A percentile compares a stretch with the other conserved stretches of the same genome.
Evolutionary conservation across 208 protist species (phyloP).

Genomic region (Trypanosoma vivax): DNA sequence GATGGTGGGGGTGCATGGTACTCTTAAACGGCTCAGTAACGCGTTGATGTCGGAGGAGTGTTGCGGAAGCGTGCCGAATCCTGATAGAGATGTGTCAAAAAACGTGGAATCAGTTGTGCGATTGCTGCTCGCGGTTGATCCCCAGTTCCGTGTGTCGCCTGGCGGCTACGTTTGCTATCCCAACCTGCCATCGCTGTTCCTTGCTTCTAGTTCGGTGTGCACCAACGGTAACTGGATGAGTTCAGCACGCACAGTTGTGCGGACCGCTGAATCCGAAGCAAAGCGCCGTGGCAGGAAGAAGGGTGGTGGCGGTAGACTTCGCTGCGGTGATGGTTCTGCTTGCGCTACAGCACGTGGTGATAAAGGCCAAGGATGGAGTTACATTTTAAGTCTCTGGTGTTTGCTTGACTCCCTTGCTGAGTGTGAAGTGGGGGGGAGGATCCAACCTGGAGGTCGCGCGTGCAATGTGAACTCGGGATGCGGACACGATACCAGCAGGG

Average conservation of each 20-base stretch:
- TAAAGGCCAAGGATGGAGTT: constrained; percentile 2
- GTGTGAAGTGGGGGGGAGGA: background rate
- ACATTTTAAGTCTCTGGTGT: constrained; percentile 21
- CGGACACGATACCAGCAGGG: background rate
- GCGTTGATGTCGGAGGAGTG: background rate
- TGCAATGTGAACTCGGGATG: too few species aligned
- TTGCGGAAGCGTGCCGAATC: background rate
- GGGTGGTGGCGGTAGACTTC: background rate
- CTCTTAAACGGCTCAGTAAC: background rate
- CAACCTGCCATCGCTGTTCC: constrained; percentile 38
- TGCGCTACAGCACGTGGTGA: background rate
- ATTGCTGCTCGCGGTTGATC: constrained; percentile 42
- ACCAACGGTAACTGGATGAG: constrained; percentile 8
- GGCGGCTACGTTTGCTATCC: constrained; percentile 54
- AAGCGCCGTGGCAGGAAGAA: background rate
- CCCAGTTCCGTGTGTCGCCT: constrained; percentile 47
- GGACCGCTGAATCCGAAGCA: background rate
- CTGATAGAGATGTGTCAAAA: background rate
- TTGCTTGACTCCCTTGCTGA: constrained; percentile 17
- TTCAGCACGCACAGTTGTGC: constrained; percentile 1
- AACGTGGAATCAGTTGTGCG: constrained; percentile 28
- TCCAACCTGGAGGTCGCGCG: background rate
- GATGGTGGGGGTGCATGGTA: background rate
- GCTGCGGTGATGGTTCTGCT: background rate
- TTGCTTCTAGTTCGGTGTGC: constrained; percentile 19